These are phyloP conservation scores for Sporothrix dimorphospora DNA, from an alignment of 2,329 filamentous ascomycete species.

Conservation along the genomic window DNA sequence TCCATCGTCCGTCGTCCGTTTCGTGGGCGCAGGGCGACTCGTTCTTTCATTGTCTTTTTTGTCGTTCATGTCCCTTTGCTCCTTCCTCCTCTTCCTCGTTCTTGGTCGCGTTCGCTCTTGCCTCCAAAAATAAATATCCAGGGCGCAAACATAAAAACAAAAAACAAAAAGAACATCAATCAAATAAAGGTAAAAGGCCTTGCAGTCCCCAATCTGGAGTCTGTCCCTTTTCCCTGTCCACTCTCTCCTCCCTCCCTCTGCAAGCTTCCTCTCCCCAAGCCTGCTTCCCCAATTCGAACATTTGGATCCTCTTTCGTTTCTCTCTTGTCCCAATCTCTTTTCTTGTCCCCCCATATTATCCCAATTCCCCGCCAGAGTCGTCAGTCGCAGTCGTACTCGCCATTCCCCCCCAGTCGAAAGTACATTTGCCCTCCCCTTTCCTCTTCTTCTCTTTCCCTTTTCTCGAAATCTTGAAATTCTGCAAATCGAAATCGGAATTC, in stretches of 20 bases:
- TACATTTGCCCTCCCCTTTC: neutral
- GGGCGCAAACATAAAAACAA: neutral
- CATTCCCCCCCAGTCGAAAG: too few species aligned
- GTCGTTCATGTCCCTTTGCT: neutral
- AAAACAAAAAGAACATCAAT: neutral
- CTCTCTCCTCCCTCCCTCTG: neutral
- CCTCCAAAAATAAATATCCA: conserved; percentile 12
- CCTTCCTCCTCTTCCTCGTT: neutral
- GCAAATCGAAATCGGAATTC: too few species aligned
- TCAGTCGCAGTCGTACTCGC: too few species aligned
- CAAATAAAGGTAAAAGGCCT: neutral
- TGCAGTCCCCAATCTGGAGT: neutral
- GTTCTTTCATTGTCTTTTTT: neutral
- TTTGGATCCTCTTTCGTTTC: neutral
- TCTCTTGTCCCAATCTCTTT: conserved; percentile 9
- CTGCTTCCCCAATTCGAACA: neutral
- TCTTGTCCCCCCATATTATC: neutral
- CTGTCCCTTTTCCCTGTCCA: neutral
- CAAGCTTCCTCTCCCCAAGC: neutral
- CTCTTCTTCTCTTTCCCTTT: neutral
- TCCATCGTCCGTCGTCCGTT: neutral
- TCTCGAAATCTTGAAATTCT: too few species aligned
- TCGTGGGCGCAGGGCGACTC: neutral
- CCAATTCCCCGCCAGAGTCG: conserved; percentile 12
- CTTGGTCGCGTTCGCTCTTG: too few species aligned